Conservation (phyloP, 176 grass and related monocot genomes). For the Oryza nivara region DNA sequence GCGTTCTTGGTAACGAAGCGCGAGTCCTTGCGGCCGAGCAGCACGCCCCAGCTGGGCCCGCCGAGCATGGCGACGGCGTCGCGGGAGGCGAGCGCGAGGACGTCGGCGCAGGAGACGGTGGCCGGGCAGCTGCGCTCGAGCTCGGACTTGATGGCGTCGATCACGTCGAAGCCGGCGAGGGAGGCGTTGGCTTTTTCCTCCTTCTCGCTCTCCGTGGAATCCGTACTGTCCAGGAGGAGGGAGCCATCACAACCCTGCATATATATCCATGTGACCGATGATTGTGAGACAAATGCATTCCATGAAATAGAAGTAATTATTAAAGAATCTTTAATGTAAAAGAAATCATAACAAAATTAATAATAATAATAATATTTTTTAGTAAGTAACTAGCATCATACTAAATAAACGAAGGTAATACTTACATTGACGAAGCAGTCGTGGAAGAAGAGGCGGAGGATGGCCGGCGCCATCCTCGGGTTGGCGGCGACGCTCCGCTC, state of each 20-base stretch:
- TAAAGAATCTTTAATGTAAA: too few relatives aligned
- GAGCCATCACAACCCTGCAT: conserved; percentile 65
- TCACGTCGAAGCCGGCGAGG: conserved; percentile 46
- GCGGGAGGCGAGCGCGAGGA: conserved; percentile 53
- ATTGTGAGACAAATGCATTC: neutral
- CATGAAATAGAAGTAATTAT: too few relatives aligned
- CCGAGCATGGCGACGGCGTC: conserved; percentile 66
- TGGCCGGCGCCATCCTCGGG: conserved; percentile 50
- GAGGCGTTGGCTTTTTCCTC: conserved; percentile 41
- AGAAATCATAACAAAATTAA: too few relatives aligned
- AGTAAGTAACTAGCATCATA: too few relatives aligned
- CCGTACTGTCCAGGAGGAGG: conserved; percentile 49
- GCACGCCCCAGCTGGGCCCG: conserved; percentile 64
- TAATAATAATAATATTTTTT: too few relatives aligned
- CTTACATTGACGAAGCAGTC: conserved; percentile 77
- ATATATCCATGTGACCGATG: neutral
- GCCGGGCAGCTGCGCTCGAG: conserved; percentile 53
- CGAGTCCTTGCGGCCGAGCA: conserved; percentile 74
- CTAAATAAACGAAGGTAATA: too few relatives aligned
- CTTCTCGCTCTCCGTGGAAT: conserved; percentile 47
- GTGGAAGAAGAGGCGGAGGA: conserved; percentile 82
- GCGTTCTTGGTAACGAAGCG: conserved; percentile 11
- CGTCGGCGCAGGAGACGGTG: conserved; percentile 65
- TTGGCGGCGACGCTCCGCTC: conserved; percentile 19
- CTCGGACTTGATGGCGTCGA: conserved; percentile 60